Base-by-base conservation (phyloP, 768 basidiomycete genomes). In the Filobasidium wieringae region DNA sequence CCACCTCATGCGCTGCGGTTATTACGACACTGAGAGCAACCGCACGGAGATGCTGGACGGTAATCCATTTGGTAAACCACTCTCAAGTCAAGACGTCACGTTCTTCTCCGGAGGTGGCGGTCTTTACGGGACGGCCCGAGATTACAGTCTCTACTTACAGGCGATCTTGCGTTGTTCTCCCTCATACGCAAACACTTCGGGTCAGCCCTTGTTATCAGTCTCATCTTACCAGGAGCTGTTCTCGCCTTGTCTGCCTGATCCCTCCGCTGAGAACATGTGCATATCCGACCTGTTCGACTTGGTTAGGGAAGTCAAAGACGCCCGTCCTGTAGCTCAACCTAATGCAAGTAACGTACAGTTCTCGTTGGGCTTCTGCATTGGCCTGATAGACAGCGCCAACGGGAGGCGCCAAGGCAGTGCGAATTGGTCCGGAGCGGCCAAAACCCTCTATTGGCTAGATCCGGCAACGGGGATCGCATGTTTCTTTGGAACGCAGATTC, bases 121-220 rank as follows among this genome's bases (percentile, higher is more conserved):
- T 5, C 59, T 72, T 7, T 65, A 54, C 26, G 70, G 70, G 14
- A 66, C 66, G 0, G 40, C 64, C 0, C 45, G 49, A 2, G 68
- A 70, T 31, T 71, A 66, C 54, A 61, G 70, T 34, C 53, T 41
- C 1, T 52, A 70, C 52, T 40, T 71, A 1, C 63, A 67, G 15
- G 63, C 60, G 31, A 32, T 74, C 39, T 59, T 65, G 52, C 66
- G 66, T 2, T 51, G 40, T 8, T 57, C 32, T n/a, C n/a, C n/a
- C n/a, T n/a, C n/a, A n/a, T n/a, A n/a, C 39, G 52, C 39, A 3
- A 45, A 60, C 12, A 45, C 30, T 1, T 40, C 63, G 7, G n/a
- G 15, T 1, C 55, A 55, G 15, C 64, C 67, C 14, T 60, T 68
- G 11, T n/a, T n/a, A n/a, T 61, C 60, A 33, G 57, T 63, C 22